Conservation (phyloP, 208 protist species). For the Trypanosoma lewisi region DNA sequence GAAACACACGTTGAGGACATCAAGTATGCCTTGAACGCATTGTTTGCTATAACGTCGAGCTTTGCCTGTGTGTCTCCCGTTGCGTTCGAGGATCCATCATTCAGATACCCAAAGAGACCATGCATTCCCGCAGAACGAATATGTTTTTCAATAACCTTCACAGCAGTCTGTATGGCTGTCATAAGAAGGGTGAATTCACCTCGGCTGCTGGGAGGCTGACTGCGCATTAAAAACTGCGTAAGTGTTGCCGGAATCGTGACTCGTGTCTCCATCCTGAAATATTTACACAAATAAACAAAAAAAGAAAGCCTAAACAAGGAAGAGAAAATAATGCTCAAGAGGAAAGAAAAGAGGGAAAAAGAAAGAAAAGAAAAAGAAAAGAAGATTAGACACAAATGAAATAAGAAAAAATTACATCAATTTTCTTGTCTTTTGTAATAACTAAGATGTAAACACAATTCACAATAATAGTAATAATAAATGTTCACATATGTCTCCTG, state of each 20-base stretch:
- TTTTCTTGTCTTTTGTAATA: too few relatives aligned
- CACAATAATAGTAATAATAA: too few relatives aligned
- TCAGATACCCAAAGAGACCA: constrained; percentile 78
- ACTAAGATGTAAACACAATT: too few relatives aligned
- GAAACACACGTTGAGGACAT: constrained; percentile 70
- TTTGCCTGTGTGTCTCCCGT: constrained; percentile 85
- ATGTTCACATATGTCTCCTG: too few relatives aligned
- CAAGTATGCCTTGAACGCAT: constrained; percentile 85
- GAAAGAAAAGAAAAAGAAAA: constrained; percentile 9
- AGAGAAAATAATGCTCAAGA: constrained; percentile 6
- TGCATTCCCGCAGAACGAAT: constrained; percentile 84
- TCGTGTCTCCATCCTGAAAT: constrained; percentile 14
- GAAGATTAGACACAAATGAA: constrained; percentile 13
- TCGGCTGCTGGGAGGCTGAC: constrained; percentile 67
- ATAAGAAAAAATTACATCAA: constrained; percentile 9
- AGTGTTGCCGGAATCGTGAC: constrained; percentile 49
- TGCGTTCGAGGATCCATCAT: constrained; percentile 46
- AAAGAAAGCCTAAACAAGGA: constrained; percentile 6
- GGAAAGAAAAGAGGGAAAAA: constrained; percentile 17
- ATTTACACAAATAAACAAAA: constrained; percentile 13
- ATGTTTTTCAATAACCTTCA: constrained; percentile 87
- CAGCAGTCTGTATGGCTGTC: constrained; percentile 87
- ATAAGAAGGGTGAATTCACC: constrained; percentile 89
- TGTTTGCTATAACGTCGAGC: constrained; percentile 86
- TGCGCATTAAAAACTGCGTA: constrained; percentile 85